Conservation (phyloP, 371 early-diverging fungal species). For the Cokeromyces recurvatus region DNA sequence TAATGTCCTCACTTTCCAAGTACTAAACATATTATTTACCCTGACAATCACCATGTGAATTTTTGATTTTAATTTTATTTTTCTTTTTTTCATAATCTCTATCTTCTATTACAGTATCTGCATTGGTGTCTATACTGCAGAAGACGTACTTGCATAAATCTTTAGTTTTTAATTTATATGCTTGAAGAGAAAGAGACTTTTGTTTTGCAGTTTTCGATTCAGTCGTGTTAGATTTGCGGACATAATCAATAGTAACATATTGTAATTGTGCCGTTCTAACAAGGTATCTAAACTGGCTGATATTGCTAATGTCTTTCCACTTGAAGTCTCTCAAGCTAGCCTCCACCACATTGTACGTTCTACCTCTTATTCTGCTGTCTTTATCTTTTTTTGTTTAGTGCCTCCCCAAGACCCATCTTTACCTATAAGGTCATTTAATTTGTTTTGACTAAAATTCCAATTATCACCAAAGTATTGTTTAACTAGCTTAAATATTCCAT, state of each 20-base stretch:
- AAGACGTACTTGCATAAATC: too few species aligned
- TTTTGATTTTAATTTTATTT: not conserved
- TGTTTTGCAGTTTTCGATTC: not conserved
- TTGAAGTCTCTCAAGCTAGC: slow-evolving; percentile 2
- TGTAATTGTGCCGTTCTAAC: not conserved
- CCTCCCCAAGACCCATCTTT: slow-evolving; percentile 4
- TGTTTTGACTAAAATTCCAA: not conserved
- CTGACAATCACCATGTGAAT: not conserved
- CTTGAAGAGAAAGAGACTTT: not conserved
- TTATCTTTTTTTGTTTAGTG: slow-evolving; percentile 1
- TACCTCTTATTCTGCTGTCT: slow-evolving; percentile 3
- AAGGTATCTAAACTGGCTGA: slow-evolving; percentile 4
- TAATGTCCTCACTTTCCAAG: too few species aligned
- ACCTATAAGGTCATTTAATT: slow-evolving; percentile 1
- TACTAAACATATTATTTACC: not conserved
- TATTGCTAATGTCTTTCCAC: slow-evolving; percentile 1
- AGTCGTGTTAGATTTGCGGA: not conserved
- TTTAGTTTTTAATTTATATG: not conserved
- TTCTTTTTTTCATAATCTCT: too few species aligned
- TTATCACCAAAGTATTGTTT: slow-evolving; percentile 3
- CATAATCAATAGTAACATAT: not conserved
- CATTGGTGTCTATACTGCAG: not conserved
- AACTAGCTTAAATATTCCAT: slow-evolving; percentile 1
- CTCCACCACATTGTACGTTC: slow-evolving; percentile 2
- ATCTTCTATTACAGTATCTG: too few species aligned